Conservation (phyloP, 805 yeast species). For the Huiozyma sinensis region DNA sequence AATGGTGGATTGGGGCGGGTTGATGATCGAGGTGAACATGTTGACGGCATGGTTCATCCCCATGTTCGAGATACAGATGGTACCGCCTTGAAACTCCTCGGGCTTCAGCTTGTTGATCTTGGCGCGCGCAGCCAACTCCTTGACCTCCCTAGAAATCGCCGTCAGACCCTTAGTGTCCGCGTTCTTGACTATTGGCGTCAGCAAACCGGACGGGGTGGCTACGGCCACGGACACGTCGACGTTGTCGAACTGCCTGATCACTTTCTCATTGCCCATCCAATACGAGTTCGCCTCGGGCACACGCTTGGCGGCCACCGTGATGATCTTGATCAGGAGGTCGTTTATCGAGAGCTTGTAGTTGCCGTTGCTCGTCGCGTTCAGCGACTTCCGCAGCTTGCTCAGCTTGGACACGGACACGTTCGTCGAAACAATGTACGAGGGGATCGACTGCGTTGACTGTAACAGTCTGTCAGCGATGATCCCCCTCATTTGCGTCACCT, state of each 20-base stretch:
- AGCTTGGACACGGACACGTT: slow-evolving; percentile 79
- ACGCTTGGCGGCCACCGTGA: slow-evolving; percentile 78
- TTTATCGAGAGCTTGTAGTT: slow-evolving; percentile 86
- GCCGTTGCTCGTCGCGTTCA: slow-evolving; percentile 77
- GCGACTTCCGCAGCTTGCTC: slow-evolving; percentile 81
- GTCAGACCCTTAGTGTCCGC: slow-evolving; percentile 84
- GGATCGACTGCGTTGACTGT: slow-evolving; percentile 76
- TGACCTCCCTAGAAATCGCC: slow-evolving; percentile 69
- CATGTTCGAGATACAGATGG: slow-evolving; percentile 94
- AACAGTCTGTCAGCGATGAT: slow-evolving; percentile 83
- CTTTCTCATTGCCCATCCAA: slow-evolving; percentile 82
- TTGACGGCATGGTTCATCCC: slow-evolving; percentile 97
- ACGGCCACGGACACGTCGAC: slow-evolving; percentile 98
- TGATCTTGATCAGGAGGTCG: slow-evolving; percentile 88
- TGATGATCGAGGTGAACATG: slow-evolving; percentile 89
- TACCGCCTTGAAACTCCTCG: slow-evolving; percentile 98
- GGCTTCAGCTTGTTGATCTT: slow-evolving; percentile 87
- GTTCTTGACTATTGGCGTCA: slow-evolving; percentile 88
- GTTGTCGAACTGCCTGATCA: slow-evolving; percentile 81
- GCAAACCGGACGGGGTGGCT: slow-evolving; percentile 93
- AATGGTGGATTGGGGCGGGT: slow-evolving; percentile 95
- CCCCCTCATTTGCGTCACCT: slow-evolving; percentile 85
- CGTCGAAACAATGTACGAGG: slow-evolving; percentile 88
- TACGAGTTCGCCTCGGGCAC: slow-evolving; percentile 92
- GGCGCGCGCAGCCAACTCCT: slow-evolving; percentile 93